Percentiles rank a stretch among this genome's conserved stretches.
These are phyloP conservation scores for Aspergillus sp. DNA, from an alignment of 2,329 filamentous ascomycete genomes.

Conservation along the genomic window DNA sequence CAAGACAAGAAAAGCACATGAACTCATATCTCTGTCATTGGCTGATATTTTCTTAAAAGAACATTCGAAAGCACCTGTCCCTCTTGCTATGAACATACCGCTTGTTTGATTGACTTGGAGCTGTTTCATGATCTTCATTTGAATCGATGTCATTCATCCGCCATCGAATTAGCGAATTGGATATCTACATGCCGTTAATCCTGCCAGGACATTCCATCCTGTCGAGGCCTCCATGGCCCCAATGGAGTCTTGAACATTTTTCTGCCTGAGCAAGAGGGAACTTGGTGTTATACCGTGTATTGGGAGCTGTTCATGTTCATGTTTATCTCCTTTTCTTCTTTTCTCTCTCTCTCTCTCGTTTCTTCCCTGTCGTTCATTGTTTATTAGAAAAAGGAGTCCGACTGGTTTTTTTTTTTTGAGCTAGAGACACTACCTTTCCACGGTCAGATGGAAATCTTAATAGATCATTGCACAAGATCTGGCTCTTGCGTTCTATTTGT, in stretches of 20 bases:
- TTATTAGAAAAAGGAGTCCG: background rate
- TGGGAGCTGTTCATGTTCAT: background rate
- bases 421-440: background rate
- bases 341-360: background rate
- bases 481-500: background rate
- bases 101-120: background rate
- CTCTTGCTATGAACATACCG: background rate
- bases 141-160: background rate
- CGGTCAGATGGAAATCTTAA: background rate
- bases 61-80: background rate
- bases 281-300: background rate
- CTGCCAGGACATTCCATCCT: background rate
- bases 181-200: background rate
- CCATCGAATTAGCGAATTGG: background rate
- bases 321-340: background rate
- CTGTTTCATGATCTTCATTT: background rate
- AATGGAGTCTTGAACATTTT: background rate
- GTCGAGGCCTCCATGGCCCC: background rate
- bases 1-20: slow-evolving; percentile 14
- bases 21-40: background rate
- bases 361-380: background rate
- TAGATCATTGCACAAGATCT: background rate
- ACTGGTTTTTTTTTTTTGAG: background rate
- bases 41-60: background rate
- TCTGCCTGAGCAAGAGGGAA: background rate